These are phyloP conservation scores for Tephrocybe rancida DNA, from an alignment of 768 basidiomycete genomes.

Conservation along the genomic window DNA sequence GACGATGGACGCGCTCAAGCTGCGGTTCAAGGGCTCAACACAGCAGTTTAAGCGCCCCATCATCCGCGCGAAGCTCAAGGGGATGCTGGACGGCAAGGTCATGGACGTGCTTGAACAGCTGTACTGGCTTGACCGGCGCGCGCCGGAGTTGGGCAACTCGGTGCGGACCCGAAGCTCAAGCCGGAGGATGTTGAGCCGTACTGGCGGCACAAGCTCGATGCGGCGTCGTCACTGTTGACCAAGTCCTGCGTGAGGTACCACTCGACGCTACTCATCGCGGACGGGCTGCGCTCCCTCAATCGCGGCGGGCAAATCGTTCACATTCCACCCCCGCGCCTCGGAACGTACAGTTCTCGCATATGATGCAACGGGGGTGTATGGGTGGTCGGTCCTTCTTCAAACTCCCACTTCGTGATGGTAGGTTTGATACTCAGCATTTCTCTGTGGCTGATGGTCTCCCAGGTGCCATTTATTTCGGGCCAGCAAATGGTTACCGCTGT, in stretches of 20 bases:
- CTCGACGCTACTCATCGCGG: constrained; percentile 91
- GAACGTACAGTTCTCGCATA: constrained; percentile 94
- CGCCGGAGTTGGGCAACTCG: constrained; percentile 74
- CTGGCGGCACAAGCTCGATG: constrained; percentile 97
- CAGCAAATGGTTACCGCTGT: no score
- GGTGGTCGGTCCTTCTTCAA: no score
- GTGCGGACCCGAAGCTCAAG: constrained; percentile 67
- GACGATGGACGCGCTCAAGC: constrained; percentile 91
- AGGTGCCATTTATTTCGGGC: no score
- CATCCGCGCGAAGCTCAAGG: constrained; percentile 86
- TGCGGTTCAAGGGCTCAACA: constrained; percentile 84
- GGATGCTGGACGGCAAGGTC: constrained; percentile 93
- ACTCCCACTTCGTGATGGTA: no score
- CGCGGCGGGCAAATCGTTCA: constrained; percentile 88
- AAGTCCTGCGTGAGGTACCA: constrained; percentile 96
- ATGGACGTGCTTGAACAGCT: constrained; percentile 97
- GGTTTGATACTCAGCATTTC: no score
- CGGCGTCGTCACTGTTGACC: constrained; percentile 89
- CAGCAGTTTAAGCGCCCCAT: constrained; percentile 86
- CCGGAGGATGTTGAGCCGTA: constrained; percentile 83
- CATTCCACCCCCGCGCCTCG: constrained; percentile 83
- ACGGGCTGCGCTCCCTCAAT: constrained; percentile 90
- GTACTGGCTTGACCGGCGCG: constrained; percentile 94
- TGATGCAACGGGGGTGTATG: constrained; percentile 89
- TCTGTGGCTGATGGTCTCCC: no score